Conservation (phyloP, 1,284 basidiomycete genomes). For the Rhodotorula sp. region DNA sequence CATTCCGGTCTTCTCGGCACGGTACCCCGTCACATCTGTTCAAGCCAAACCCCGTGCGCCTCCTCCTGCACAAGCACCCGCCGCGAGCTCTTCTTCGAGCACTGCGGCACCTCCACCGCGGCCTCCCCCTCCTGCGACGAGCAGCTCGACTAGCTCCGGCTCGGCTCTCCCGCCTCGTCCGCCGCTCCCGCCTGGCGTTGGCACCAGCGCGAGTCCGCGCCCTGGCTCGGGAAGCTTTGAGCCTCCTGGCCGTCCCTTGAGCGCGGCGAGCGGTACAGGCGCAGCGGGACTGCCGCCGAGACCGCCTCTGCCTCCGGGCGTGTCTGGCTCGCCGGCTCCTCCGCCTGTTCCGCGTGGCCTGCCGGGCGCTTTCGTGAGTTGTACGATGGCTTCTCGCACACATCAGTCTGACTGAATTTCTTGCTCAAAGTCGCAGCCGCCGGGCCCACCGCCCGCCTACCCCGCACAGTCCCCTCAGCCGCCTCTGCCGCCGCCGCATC, state of each 20-base stretch:
- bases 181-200: slow-evolving; percentile 9
- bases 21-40: slow-evolving; percentile 29
- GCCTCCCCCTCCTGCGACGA: slow-evolving; percentile 5
- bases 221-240: not conserved
- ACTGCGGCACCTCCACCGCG: slow-evolving; percentile 11
- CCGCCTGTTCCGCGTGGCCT: not conserved
- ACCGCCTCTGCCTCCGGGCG: not conserved
- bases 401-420: too few relatives aligned
- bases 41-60: slow-evolving; percentile 16
- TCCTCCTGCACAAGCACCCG: not conserved
- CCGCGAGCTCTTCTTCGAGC: not conserved
- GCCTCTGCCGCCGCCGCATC: slow-evolving; percentile 11
- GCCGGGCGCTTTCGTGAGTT: slow-evolving; percentile 15
- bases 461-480: slow-evolving; percentile 2
- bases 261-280: not conserved
- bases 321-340: not conserved
- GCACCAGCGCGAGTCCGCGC: not conserved
- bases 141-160: not conserved
- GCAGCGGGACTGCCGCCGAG: not conserved
- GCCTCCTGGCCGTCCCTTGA: not conserved
- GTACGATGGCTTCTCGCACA: too few relatives aligned
- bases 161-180: slow-evolving; percentile 17
- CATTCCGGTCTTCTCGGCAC: slow-evolving; percentile 72
- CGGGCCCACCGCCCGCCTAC: slow-evolving; percentile 20
- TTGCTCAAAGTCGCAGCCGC: not conserved